These are phyloP conservation scores for Quambalaria eucalypti DNA, from an alignment of 1,284 basidiomycete species.

Conservation along the genomic window DNA sequence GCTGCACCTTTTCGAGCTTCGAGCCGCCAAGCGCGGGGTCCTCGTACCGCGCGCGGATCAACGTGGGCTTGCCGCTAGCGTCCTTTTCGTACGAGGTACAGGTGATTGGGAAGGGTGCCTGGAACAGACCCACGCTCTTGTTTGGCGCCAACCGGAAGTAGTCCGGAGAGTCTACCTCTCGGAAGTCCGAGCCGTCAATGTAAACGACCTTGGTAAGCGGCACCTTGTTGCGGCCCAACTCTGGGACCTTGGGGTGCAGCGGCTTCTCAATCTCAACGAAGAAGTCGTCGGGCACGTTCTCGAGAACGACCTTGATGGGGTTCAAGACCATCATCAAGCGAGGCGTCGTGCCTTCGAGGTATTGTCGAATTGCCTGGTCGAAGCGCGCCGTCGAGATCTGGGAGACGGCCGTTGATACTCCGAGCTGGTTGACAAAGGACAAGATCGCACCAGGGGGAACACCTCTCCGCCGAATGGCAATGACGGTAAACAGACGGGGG, in stretches of 20 bases:
- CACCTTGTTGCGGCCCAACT: conserved; percentile 70
- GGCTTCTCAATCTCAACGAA: conserved; percentile 76
- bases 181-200: conserved; percentile 91
- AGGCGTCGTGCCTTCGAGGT: conserved; percentile 79
- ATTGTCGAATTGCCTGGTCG: conserved; percentile 77
- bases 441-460: conserved; percentile 91
- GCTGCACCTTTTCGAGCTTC: conserved; percentile 66
- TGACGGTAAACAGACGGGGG: conserved; percentile 93
- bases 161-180: conserved; percentile 79
- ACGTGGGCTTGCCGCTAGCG: conserved; percentile 56
- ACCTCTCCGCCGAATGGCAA: conserved; percentile 85
- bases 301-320: conserved; percentile 74
- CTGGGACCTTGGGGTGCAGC: conserved; percentile 85
- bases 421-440: conserved; percentile 82
- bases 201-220: conserved; percentile 84
- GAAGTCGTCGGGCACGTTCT: conserved; percentile 83
- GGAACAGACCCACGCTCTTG: conserved; percentile 91
- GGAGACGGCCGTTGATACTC: conserved; percentile 72
- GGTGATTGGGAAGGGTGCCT: conserved; percentile 90
- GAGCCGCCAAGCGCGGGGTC: conserved; percentile 35
- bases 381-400: conserved; percentile 83
- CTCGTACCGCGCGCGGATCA: conserved; percentile 72
- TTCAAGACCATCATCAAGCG: conserved; percentile 85
- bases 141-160: conserved; percentile 97
- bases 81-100: conserved; percentile 70